Evolutionary conservation across 192 early-diverging fungal species (phyloP).

Genomic region (Rhizoclosmatium globosum): DNA sequence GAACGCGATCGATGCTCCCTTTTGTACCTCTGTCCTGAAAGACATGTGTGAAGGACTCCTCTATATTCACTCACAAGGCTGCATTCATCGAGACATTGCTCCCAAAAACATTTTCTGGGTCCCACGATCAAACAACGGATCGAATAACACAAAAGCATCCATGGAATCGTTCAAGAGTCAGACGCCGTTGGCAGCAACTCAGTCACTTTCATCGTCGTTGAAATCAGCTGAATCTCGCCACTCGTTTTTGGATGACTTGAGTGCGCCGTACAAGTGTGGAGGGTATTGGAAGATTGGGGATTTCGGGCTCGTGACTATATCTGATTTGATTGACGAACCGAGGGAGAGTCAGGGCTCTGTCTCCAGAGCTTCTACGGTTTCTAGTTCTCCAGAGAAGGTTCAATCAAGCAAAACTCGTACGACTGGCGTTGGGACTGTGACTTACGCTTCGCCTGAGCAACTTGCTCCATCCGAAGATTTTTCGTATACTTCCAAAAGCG

Average conservation of each 20-base stretch:
- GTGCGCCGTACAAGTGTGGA: constrained; percentile 25
- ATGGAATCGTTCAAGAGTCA: background rate
- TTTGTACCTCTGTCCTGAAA: constrained; percentile 63
- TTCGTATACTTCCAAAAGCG: constrained; percentile 61
- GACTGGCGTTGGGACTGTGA: constrained; percentile 76
- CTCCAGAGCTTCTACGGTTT: background rate
- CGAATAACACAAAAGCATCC: background rate
- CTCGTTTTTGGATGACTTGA: constrained; percentile 11
- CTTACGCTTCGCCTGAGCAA: constrained; percentile 89
- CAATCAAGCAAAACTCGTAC: constrained; percentile 41
- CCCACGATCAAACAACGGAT: background rate
- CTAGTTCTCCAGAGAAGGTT: background rate
- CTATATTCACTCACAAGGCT: constrained; percentile 74
- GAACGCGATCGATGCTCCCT: constrained; percentile 62
- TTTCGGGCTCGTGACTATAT: constrained; percentile 90
- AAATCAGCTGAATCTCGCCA: constrained; percentile 29
- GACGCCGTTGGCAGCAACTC: background rate
- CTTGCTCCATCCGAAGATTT: constrained; percentile 52
- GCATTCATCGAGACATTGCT: constrained; percentile 67
- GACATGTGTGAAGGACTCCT: constrained; percentile 81
- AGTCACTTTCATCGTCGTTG: constrained; percentile 2
- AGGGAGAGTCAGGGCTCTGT: background rate
- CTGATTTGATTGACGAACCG: constrained; percentile 10
- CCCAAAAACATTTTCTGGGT: constrained; percentile 59
- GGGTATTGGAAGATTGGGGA: constrained; percentile 91